A percentile compares a stretch with the other conserved stretches of the same genome.
Conservation (phyloP, 1,284 basidiomycete species). For the Flammula alnicola region DNA sequence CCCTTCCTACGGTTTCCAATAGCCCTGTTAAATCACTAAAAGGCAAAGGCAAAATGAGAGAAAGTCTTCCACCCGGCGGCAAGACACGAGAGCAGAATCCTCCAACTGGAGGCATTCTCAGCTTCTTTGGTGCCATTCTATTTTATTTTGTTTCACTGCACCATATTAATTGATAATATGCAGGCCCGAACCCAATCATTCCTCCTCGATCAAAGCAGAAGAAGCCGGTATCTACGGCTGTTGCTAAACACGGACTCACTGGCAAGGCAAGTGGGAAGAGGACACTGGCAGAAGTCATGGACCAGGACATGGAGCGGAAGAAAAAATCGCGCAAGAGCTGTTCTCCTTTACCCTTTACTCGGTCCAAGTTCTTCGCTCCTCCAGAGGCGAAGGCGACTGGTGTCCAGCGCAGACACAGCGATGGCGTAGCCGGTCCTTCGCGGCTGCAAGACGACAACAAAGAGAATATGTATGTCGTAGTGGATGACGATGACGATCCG, state of each 20-base stretch:
- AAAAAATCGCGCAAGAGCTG: conserved; percentile 40
- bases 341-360: conserved; percentile 23
- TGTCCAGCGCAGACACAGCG: conserved; percentile 23
- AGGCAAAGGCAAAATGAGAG: conserved; percentile 49
- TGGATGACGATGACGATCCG: conserved; percentile 44
- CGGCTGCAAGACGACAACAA: conserved; percentile 41
- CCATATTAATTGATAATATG: conserved; percentile 4
- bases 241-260: conserved; percentile 15
- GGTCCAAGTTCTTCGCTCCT: conserved; percentile 45
- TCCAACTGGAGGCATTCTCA: conserved; percentile 48
- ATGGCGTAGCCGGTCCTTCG: conserved; percentile 44
- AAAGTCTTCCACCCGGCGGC: conserved; percentile 31
- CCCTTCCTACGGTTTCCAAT: conserved; percentile 31
- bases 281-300: conserved; percentile 70
- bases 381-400: conserved; percentile 13
- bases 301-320: conserved; percentile 60
- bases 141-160: conserved; percentile 5
- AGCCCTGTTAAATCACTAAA: conserved; percentile 33
- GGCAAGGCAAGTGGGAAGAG: conserved; percentile 76
- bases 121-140: conserved; percentile 61
- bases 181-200: conserved; percentile 56
- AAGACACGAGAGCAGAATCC: conserved; percentile 8
- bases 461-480: conserved; percentile 43
- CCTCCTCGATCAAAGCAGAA: conserved; percentile 32
- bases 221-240: conserved; percentile 12